These are phyloP conservation scores for Trichoderma sp. DNA, from an alignment of 2,329 filamentous ascomycete genomes.

Conservation along the genomic window DNA sequence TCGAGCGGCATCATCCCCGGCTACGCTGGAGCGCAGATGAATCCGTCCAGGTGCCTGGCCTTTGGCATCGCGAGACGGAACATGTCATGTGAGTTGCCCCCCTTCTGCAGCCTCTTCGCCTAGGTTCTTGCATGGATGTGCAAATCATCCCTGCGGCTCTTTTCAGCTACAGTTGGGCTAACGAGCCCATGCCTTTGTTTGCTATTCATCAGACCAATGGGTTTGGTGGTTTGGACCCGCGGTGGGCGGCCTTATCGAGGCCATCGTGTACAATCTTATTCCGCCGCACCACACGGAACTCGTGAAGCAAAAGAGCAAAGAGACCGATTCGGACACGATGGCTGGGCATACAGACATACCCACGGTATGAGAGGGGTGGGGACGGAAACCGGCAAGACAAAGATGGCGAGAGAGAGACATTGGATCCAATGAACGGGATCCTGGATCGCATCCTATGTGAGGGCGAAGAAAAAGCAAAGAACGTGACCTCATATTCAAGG, in stretches of 20 bases:
- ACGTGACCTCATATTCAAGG: not conserved
- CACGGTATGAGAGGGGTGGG: not conserved
- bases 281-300: slow-evolving; percentile 37
- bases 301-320: not conserved
- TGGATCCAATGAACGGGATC: not conserved
- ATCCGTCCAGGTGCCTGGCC: slow-evolving; percentile 50
- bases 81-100: slow-evolving; percentile 30
- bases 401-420: not conserved
- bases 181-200: slow-evolving; percentile 2
- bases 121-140: no score
- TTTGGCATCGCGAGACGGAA: slow-evolving; percentile 44
- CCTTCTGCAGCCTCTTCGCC: no score
- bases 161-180: not conserved
- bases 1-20: slow-evolving; percentile 45
- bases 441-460: not conserved
- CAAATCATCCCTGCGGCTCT: no score
- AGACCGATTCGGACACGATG: not conserved
- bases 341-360: not conserved
- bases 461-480: not conserved
- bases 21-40: slow-evolving; percentile 48
- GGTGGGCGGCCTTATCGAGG: slow-evolving; percentile 36
- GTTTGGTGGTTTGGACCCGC: slow-evolving; percentile 45
- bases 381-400: not conserved
- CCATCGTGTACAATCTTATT: slow-evolving; percentile 37
- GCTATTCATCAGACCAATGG: slow-evolving; percentile 38